Evolutionary conservation across 352 stramenopile genomes (phyloP).

Genomic region (Phytophthora boehmeriae): DNA sequence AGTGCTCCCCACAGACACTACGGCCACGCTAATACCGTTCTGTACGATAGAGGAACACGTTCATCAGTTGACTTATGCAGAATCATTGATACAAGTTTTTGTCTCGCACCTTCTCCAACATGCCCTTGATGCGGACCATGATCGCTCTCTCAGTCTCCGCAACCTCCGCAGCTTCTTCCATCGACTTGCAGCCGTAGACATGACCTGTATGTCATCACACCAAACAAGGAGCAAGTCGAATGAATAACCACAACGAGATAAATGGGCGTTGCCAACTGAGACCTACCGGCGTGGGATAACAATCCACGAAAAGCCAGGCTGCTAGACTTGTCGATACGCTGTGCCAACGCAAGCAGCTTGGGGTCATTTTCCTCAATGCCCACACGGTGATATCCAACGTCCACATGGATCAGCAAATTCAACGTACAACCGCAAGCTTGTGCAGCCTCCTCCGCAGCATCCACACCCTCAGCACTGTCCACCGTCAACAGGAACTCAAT

Average conservation of each 20-base stretch:
- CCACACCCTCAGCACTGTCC: constrained; percentile 59
- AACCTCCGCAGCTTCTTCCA: constrained; percentile 52
- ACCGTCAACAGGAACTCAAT: constrained; percentile 68
- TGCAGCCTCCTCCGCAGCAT: constrained; percentile 58
- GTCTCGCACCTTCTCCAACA: constrained; percentile 40
- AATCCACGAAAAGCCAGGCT: constrained; percentile 63
- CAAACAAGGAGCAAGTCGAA: background rate
- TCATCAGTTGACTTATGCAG: too few relatives aligned
- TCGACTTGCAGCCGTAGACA: constrained; percentile 57
- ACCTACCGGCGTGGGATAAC: constrained; percentile 60
- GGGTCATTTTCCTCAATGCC: constrained; percentile 65
- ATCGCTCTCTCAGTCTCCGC: constrained; percentile 64
- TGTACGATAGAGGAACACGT: constrained; percentile 3
- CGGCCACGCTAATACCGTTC: constrained; percentile 53
- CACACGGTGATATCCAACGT: constrained; percentile 79
- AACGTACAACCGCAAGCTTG: constrained; percentile 44
- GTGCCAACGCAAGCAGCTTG: constrained; percentile 52
- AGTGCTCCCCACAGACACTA: constrained; percentile 73
- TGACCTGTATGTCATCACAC: constrained; percentile 38
- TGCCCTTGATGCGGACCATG: constrained; percentile 69
- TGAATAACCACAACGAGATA: background rate
- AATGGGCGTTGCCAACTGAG: background rate
- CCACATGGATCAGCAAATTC: constrained; percentile 74
- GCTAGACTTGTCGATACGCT: constrained; percentile 53
- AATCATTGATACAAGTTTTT: background rate